These are phyloP conservation scores for Scytalidium sp. DNA, from an alignment of 2,329 filamentous ascomycete genomes.

Conservation along the genomic window DNA sequence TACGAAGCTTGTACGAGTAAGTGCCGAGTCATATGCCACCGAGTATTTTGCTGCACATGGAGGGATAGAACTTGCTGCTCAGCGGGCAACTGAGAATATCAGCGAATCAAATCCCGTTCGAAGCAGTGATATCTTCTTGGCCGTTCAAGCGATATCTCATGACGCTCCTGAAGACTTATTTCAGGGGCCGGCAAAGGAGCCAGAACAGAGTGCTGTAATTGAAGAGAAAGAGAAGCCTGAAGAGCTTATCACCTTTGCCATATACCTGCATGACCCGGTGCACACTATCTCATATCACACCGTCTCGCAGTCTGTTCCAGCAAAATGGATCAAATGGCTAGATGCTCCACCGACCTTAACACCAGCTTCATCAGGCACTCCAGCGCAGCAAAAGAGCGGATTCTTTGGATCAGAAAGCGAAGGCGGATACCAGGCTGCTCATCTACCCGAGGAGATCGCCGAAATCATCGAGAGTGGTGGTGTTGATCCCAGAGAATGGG, in stretches of 20 bases:
- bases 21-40: slow-evolving; percentile 79
- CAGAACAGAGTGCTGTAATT: slow-evolving; percentile 49
- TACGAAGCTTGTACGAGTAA: slow-evolving; percentile 86
- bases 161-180: slow-evolving; percentile 67
- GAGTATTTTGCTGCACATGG: slow-evolving; percentile 81
- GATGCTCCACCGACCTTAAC: slow-evolving; percentile 66
- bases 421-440: slow-evolving; percentile 33
- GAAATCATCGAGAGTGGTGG: slow-evolving; percentile 74
- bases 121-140: slow-evolving; percentile 90
- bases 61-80: slow-evolving; percentile 76
- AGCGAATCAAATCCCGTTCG: slow-evolving; percentile 86
- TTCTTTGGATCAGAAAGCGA: slow-evolving; percentile 43
- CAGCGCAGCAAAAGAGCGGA: slow-evolving; percentile 20
- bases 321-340: slow-evolving; percentile 87
- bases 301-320: slow-evolving; percentile 78
- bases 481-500: slow-evolving; percentile 94
- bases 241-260: slow-evolving; percentile 67
- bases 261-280: slow-evolving; percentile 83
- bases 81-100: slow-evolving; percentile 73
- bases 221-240: slow-evolving; percentile 51
- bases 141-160: slow-evolving; percentile 82
- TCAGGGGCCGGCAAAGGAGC: slow-evolving; percentile 54
- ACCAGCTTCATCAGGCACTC: slow-evolving; percentile 35
- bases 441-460: slow-evolving; percentile 79
- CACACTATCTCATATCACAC: slow-evolving; percentile 86